A percentile compares a stretch with the other conserved stretches of the same genome.
Conservation (phyloP, 495 filamentous ascomycete species). For the Gamarada debralockiae region DNA sequence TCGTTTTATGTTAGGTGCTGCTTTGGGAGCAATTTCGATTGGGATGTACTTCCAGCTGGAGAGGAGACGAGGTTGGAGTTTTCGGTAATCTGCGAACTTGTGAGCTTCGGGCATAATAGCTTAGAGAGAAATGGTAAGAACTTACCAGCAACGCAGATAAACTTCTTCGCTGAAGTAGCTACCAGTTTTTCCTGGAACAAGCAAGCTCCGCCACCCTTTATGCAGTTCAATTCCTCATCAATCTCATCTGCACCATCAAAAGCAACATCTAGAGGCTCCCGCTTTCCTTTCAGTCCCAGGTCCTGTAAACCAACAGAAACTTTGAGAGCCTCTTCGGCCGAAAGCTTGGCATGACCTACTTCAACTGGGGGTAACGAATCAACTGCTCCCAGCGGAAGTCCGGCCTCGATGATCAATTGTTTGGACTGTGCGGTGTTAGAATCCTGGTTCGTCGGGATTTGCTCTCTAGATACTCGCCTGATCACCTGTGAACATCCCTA, state of each 20-base stretch:
- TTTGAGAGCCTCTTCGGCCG: conserved; percentile 13
- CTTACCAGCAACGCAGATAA: conserved; percentile 87
- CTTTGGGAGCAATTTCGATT: conserved; percentile 86
- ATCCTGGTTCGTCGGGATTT: no score
- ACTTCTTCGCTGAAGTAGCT: conserved; percentile 76
- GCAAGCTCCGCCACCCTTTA: conserved; percentile 96
- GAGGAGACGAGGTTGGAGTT: conserved; percentile 73
- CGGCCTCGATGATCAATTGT: conserved; percentile 72
- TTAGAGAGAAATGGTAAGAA: conserved; percentile 3
- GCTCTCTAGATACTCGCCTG: conserved; percentile 35
- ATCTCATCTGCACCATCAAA: conserved; percentile 98
- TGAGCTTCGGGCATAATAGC: background rate
- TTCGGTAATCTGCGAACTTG: conserved; percentile 67
- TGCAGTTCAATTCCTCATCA: conserved; percentile 90
- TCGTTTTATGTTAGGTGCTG: conserved; percentile 64
- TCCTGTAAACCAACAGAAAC: conserved; percentile 27
- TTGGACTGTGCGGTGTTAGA: conserved; percentile 63
- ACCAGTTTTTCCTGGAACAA: conserved; percentile 98
- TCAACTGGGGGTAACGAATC: conserved; percentile 59
- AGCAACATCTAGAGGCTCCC: conserved; percentile 64
- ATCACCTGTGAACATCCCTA: no score
- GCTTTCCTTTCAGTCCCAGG: conserved; percentile 24
- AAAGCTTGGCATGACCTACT: conserved; percentile 15
- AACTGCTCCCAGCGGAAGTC: conserved; percentile 72
- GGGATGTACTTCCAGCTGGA: conserved; percentile 78